Evolutionary conservation across 2,329 filamentous ascomycete genomes (phyloP), one percentile per base, ranked within the genome.

Genomic region (Colletotrichum sojae): DNA sequence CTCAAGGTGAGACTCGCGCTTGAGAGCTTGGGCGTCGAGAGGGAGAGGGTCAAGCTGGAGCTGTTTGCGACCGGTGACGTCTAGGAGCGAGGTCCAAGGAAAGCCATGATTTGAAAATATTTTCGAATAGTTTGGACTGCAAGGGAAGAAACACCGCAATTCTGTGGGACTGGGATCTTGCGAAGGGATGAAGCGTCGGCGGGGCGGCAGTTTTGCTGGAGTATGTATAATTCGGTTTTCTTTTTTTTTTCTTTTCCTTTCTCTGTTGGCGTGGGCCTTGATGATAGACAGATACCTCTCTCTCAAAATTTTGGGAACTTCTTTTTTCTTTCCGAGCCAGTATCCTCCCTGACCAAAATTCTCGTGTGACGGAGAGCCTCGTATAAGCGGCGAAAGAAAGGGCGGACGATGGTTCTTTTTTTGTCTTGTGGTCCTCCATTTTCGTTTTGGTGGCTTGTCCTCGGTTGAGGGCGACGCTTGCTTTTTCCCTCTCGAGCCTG

Each of bases 21-120:
- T 65, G 79, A 84, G 73, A 80, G 74, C 3, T 78, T 83, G 63
- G 91, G 90, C 0, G 90, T 94, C 1, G 78, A 82, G 1, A 78
- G 79, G n/a, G 84, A 84, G 36, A 86, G 88, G 72, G 85, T 93
- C 63, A 86, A 90, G 74, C 84, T 93, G 72, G 92, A 94, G 79
- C 78, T 92, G 36, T 94, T 93, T 73, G 86, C 84, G n/a, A 90
- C 89, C 1, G 88, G 89, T 16, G 80, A 83, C 60, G 75, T 82
- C 43, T 57, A 71, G 45, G 31, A 67, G 31, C 60, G 40, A 62
- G 40, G 27, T 8, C 18, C 12, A 22, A 20, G 46, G 49, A 36
- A 27, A 20, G 25, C 36, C 3, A 36, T 58, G 62, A 46, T 65
- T 69, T 56, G 43, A 60, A 25, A 31, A 25, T 51, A 13, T 55